phyloP scores from a whole-genome alignment of 2,329 filamentous ascomycete species.

The Penicillium sp. region DNA sequence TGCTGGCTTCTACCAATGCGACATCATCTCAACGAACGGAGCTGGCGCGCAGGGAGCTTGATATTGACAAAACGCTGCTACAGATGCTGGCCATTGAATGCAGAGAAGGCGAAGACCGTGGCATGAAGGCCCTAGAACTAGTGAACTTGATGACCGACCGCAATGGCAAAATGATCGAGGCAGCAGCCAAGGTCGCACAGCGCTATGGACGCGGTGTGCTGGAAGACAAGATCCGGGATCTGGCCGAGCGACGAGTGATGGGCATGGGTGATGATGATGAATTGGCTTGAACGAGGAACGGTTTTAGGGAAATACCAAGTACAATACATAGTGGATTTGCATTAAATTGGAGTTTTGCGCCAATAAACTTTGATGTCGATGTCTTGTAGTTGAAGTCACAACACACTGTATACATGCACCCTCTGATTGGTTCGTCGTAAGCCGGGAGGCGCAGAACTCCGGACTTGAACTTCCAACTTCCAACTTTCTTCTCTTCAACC shows the following conservation, averaged over 20 bases:
- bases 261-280: constrained; percentile 58
- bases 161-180: constrained; percentile 85
- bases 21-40: constrained; percentile 64
- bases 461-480: background rate
- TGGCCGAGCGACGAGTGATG: constrained; percentile 69
- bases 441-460: constrained; percentile 9
- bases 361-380: background rate
- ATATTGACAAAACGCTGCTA: constrained; percentile 84
- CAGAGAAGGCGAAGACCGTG: constrained; percentile 84
- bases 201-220: constrained; percentile 77
- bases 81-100: constrained; percentile 89
- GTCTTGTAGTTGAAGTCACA: background rate
- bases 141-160: constrained; percentile 81
- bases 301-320: constrained; percentile 3
- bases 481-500: background rate
- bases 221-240: constrained; percentile 84
- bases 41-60: constrained; percentile 71
- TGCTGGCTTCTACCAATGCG: constrained; percentile 66
- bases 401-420: constrained; percentile 13
- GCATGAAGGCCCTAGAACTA: constrained; percentile 92
- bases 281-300: constrained; percentile 27
- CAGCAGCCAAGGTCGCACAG: constrained; percentile 83
- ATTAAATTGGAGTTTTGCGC: background rate
- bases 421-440: constrained; percentile 18
- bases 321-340: background rate